Evolutionary conservation across 768 basidiomycete genomes (phyloP), one percentile per base, ranked within the genome.

Genomic region (Tricholoma hemisulphureum): DNA sequence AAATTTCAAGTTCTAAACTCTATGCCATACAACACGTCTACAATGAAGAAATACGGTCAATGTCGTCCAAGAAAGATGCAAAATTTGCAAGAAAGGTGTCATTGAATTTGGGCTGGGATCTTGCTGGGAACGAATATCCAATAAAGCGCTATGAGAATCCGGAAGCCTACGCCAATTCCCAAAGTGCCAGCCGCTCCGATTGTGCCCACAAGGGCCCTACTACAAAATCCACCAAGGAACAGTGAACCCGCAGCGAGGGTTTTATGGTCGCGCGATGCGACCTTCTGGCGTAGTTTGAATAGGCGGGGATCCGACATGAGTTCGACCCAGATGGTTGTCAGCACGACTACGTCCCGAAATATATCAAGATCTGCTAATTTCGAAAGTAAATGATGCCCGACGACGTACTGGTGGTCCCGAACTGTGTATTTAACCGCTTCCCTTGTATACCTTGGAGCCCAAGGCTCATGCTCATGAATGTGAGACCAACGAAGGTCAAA

Each of bases 251-350:
- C 84, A 3, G 85, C 91, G 64, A 89, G 75, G 45, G 85, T 66
- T 67, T 86, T 85, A 72, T 90, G 85, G 68, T 94, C 91, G 48
- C 91, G 85, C 1, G 85, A 77, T 8, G 67, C 68, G 59, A 89
- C 79, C 51, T 72, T 73, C 51, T 80, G 74, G 37, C 78, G 78
- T 46, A 82, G 56, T 23, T 77, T 65, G 78, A 94, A 88, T 20
- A 95, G 81, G 48, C 82, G 72, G 0, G 92, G 92, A 69, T 93
- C 91, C 51, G 86, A 86, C 80, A 90, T 81, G 49, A 95, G 82
- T 64, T 95, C 93, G 62, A 92, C 91, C 91, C 91, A 95, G 56
- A 93, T 82, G 16, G 89, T 91, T 14, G 93, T 95, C 9, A 95
- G 77, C 43, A 93, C 90, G 61, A 93, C 90, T 85, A 68, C 20